Conservation (phyloP, 116 monocot genomes). For the Trichopus zeylanicus region DNA sequence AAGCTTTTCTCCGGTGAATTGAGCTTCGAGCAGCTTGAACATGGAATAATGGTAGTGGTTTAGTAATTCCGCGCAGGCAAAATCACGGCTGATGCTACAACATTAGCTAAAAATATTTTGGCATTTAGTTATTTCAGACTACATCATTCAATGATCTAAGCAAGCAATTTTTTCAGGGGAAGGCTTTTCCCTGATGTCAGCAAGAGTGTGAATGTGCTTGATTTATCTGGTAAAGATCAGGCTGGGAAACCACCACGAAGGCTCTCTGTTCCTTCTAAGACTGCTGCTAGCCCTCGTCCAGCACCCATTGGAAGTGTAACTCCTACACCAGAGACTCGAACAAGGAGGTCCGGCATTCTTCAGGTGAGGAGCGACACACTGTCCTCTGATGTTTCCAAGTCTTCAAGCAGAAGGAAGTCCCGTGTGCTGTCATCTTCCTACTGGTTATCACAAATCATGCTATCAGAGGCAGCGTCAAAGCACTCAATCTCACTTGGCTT, state of each 20-base stretch:
- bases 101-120: too few relatives aligned
- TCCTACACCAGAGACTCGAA: conserved; percentile 36
- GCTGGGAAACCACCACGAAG: conserved; percentile 51
- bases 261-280: conserved; percentile 54
- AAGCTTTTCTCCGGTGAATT: too few relatives aligned
- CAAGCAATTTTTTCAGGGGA: conserved; percentile 10
- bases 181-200: conserved; percentile 31
- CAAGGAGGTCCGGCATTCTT: conserved; percentile 14
- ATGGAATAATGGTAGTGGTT: too few relatives aligned
- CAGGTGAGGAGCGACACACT: conserved; percentile 32
- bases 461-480: conserved; percentile 65
- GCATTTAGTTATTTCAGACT: background rate
- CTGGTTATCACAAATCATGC: conserved; percentile 79
- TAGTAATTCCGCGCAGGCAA: too few relatives aligned
- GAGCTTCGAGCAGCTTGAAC: too few relatives aligned
- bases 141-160: background rate
- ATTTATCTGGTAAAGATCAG: conserved; percentile 37
- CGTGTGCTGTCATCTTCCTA: conserved; percentile 67
- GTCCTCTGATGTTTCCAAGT: conserved; percentile 37
- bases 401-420: conserved; percentile 44
- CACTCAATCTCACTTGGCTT: conserved; percentile 81
- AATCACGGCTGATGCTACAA: too few relatives aligned
- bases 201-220: conserved; percentile 45
- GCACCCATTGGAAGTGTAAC: conserved; percentile 26
- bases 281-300: conserved; percentile 13